Evolutionary conservation across 371 early-diverging fungal genomes (phyloP).

Genomic region (Circinella minor): DNA sequence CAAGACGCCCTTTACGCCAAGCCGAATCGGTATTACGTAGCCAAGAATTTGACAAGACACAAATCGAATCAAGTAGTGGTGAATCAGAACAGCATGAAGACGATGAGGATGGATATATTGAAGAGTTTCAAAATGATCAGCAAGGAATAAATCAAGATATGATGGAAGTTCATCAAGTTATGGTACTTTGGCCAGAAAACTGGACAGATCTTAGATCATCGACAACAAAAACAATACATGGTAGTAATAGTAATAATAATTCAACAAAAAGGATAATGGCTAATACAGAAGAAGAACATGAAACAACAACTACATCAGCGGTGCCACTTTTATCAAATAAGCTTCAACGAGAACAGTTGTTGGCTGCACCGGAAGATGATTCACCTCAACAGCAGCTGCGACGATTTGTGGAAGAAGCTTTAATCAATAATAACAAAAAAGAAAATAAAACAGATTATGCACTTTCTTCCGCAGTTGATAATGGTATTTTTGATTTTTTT

Average conservation of each 20-base stretch:
- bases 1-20: constrained; percentile 17
- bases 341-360: constrained; percentile 10
- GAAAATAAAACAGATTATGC: no score
- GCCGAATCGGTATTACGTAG: constrained; percentile 13
- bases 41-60: constrained; percentile 19
- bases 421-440: no score
- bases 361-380: constrained; percentile 10
- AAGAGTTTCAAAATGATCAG: not conserved
- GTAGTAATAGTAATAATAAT: not conserved
- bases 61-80: not conserved
- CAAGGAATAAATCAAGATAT: not conserved
- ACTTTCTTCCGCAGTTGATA: no score
- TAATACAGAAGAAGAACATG: not conserved
- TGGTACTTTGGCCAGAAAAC: constrained; percentile 13
- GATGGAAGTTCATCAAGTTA: not conserved
- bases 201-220: constrained; percentile 6
- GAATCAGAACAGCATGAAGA: not conserved
- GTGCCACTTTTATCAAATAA: constrained; percentile 10
- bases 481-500: no score
- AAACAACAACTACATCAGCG: not conserved
- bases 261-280: not conserved
- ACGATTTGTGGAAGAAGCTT: not conserved
- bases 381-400: not conserved
- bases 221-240: no score
- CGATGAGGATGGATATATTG: not conserved